Evolutionary conservation across 1,139 yeast species (phyloP).

Genomic region (Yamadazyma atlantica): DNA sequence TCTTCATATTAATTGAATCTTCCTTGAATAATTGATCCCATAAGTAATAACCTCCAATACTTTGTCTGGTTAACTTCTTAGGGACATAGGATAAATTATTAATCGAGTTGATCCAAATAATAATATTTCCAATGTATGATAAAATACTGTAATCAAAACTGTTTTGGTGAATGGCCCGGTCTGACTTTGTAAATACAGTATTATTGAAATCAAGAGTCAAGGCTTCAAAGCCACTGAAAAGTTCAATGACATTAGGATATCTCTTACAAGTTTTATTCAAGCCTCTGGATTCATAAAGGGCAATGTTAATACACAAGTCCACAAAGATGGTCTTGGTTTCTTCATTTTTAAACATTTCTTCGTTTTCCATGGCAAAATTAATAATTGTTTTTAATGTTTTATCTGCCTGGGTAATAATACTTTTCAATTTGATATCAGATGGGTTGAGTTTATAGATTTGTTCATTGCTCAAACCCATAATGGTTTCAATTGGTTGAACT

Average conservation of each 20-base stretch:
- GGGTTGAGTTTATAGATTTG: slow-evolving; percentile 35
- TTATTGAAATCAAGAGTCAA: slow-evolving; percentile 35
- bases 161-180: slow-evolving; percentile 34
- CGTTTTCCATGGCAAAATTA: slow-evolving; percentile 26
- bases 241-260: slow-evolving; percentile 29
- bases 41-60: slow-evolving; percentile 44
- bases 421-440: slow-evolving; percentile 42
- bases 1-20: slow-evolving; percentile 38
- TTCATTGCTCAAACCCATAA: slow-evolving; percentile 39
- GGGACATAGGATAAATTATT: slow-evolving; percentile 18
- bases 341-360: slow-evolving; percentile 27
- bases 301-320: slow-evolving; percentile 35
- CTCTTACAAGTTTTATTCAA: slow-evolving; percentile 28
- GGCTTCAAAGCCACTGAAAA: slow-evolving; percentile 34
- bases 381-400: slow-evolving; percentile 11
- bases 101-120: slow-evolving; percentile 35
- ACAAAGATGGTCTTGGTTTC: slow-evolving; percentile 19
- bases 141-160: slow-evolving; percentile 41
- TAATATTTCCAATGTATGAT: slow-evolving; percentile 41
- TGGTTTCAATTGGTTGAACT: slow-evolving; percentile 37
- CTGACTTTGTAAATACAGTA: slow-evolving; percentile 38
- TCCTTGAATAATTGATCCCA: slow-evolving; percentile 45
- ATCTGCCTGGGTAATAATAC: slow-evolving; percentile 27
- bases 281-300: slow-evolving; percentile 41
- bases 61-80: slow-evolving; percentile 19